Conservation (phyloP, 2,329 filamentous ascomycete species). For the Penicillium sclerotiorum region DNA sequence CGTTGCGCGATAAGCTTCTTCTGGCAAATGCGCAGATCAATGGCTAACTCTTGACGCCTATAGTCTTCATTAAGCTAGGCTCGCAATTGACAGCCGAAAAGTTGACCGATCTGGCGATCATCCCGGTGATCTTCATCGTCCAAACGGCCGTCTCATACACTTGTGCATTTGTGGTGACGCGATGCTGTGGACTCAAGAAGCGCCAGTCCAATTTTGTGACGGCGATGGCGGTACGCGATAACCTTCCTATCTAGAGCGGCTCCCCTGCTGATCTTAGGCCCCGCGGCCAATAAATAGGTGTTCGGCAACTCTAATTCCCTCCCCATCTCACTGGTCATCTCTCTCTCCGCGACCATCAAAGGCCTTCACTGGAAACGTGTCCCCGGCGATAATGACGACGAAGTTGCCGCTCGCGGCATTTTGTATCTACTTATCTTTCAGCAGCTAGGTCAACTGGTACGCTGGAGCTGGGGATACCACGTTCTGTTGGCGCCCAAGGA, state of each 20-base stretch:
- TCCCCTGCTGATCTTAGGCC: constrained; percentile 6
- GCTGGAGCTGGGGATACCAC: constrained; percentile 98
- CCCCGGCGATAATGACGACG: constrained; percentile 89
- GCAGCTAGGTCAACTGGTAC: constrained; percentile 89
- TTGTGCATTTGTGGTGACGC: constrained; percentile 71
- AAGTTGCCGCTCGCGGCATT: constrained; percentile 91
- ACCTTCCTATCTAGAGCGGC: background rate
- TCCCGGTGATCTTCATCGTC: constrained; percentile 88
- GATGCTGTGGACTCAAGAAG: constrained; percentile 77
- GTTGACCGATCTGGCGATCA: constrained; percentile 84
- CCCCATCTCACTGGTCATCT: constrained; percentile 93
- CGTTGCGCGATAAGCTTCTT: no score
- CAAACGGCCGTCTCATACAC: constrained; percentile 86
- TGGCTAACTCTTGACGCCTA: background rate
- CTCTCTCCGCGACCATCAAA: constrained; percentile 85
- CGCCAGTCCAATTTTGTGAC: constrained; percentile 91
- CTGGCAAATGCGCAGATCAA: background rate
- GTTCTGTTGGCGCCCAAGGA: constrained; percentile 86
- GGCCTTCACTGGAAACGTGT: constrained; percentile 93
- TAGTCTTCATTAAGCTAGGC: constrained; percentile 95
- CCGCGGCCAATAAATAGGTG: constrained; percentile 52
- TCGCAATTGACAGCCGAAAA: constrained; percentile 92
- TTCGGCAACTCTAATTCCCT: constrained; percentile 99
- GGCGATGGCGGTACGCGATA: constrained; percentile 75
- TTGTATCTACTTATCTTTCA: constrained; percentile 96